Conservation (phyloP, 2,329 filamentous ascomycete genomes). For the Fusarium bactridioides region DNA sequence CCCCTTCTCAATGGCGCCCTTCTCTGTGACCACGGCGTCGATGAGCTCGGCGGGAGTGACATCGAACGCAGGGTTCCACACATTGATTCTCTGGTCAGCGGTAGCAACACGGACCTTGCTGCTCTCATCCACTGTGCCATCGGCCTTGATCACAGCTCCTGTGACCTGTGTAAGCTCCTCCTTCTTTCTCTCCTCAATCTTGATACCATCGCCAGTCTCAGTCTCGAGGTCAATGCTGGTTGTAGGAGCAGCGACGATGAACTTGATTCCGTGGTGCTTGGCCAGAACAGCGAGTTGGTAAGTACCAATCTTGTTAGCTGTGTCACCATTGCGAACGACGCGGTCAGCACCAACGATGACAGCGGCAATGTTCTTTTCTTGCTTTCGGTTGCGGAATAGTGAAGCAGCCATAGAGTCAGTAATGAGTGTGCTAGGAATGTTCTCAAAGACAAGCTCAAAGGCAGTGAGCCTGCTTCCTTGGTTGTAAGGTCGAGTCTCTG, state of each 20-base stretch:
- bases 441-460: conserved; percentile 94
- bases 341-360: conserved; percentile 95
- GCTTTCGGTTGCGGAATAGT: conserved; percentile 72
- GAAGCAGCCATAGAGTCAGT: conserved; percentile 97
- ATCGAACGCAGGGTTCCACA: conserved; percentile 98
- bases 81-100: conserved; percentile 77
- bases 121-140: conserved; percentile 69
- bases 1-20: conserved; percentile 83
- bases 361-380: conserved; percentile 75
- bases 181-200: conserved; percentile 85
- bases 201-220: conserved; percentile 77
- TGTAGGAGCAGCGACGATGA: conserved; percentile 91
- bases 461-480: conserved; percentile 94
- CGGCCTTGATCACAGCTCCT: conserved; percentile 73
- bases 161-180: conserved; percentile 86
- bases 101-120: conserved; percentile 78
- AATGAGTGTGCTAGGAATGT: conserved; percentile 88
- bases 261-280: conserved; percentile 86
- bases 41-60: conserved; percentile 90
- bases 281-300: conserved; percentile 93
- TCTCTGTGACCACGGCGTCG: conserved; percentile 93
- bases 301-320: conserved; percentile 98
- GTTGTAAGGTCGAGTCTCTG: conserved; percentile 97
- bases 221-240: conserved; percentile 93
- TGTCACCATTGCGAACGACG: conserved; percentile 95